Conservation (phyloP, 192 early-diverging fungal species). For the Entomortierella parvispora region DNA sequence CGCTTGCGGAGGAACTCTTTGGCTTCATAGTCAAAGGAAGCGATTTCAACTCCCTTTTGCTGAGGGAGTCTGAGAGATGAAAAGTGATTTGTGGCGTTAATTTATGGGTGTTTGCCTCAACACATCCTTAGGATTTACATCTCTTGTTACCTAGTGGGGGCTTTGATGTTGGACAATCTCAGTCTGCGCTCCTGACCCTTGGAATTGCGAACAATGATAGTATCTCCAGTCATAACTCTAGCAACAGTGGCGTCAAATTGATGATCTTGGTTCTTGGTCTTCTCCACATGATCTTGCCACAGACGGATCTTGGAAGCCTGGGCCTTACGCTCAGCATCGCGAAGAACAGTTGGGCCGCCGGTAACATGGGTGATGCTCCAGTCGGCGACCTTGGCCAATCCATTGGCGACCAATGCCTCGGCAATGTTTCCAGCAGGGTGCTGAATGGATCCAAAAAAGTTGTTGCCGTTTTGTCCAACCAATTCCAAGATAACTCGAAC, state of each 20-base stretch:
- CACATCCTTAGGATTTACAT: too few species aligned
- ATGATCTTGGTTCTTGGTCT: conserved; percentile 56
- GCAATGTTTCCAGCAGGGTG: conserved; percentile 94
- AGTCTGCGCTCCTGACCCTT: conserved; percentile 51
- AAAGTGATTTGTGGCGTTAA: not conserved
- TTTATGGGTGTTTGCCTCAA: not conserved
- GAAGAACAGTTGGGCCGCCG: conserved; percentile 72
- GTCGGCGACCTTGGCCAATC: conserved; percentile 88
- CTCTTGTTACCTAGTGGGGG: conserved; percentile 39
- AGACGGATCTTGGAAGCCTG: conserved; percentile 85
- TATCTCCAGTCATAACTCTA: conserved; percentile 67
- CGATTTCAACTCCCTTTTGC: conserved; percentile 75
- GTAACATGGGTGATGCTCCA: conserved; percentile 86
- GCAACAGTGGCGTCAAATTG: conserved; percentile 64
- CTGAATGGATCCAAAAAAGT: conserved; percentile 80
- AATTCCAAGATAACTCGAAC: conserved; percentile 88
- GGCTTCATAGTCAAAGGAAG: conserved; percentile 87
- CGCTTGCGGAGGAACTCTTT: conserved; percentile 89
- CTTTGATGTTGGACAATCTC: conserved; percentile 48
- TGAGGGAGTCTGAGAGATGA: conserved; percentile 19
- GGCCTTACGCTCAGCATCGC: conserved; percentile 81
- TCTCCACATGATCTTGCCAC: conserved; percentile 85
- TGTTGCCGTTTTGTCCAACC: conserved; percentile 68
- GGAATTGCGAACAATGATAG: conserved; percentile 55
- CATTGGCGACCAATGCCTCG: conserved; percentile 82